Base-by-base conservation (phyloP, 2,329 filamentous ascomycete genomes). In the Didymella sp. region DNA sequence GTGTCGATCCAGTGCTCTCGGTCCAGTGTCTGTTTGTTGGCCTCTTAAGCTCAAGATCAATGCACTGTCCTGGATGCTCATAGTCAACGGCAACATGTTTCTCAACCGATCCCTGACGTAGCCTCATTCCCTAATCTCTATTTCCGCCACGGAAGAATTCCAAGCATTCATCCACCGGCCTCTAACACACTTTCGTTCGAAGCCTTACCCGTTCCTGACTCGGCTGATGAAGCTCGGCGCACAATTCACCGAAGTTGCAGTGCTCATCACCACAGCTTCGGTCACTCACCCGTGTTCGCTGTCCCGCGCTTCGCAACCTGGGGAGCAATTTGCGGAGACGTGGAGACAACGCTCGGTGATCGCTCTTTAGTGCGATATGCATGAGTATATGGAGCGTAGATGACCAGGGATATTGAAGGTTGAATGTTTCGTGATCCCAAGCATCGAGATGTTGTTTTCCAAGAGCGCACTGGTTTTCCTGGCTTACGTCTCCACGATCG, bases 311-410 rank as follows among this genome's bases (percentile, higher is more conserved):
- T 63, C 66, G 57, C 60, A 63, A 61, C 52, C 63, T 52, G 58
- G 66, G 60, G 52, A 56, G 43, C 56, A 65, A 60, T 63, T 50
- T 69, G 68, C 64, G 69, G 66, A 67, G 63, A 69, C 40, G 56
- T 57, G 57, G 60, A 60, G 60, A 64, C 56, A 58, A 62, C 65
- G 62, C 61, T 70, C 67, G 64, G 62, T 30, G 37, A 43, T 33
- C 37, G 24, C 47, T 52, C 13, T 51, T 31, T 58, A 58, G 50
- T 44, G 45, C 43, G 47, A 49, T 42, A 27, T 33, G 5, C 43
- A 17, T 28, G 55, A 17, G 59, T 61, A 51, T 47, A 51, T 48
- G 13, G 40, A 3, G 37, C 6, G 42, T 4, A 33, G 27, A 17
- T 5, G 11, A 24, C 33, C 27, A 21, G 31, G 4, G 15, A 3